Evolutionary conservation across 2,329 filamentous ascomycete genomes (phyloP), one percentile per base, ranked within the genome.

Genomic region (Fusarium sterilihyphosum): DNA sequence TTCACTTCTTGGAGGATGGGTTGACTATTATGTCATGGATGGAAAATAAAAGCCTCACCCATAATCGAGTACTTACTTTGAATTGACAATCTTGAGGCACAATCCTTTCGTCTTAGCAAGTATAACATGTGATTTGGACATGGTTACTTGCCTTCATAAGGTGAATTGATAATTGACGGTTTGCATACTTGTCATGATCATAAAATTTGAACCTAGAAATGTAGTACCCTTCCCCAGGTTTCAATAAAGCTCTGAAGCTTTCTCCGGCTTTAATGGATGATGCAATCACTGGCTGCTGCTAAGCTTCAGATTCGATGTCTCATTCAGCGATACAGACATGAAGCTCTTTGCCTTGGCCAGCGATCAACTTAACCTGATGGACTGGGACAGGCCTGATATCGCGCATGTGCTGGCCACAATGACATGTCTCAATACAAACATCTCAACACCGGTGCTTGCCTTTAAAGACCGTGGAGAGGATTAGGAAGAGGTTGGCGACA

Each of bases 41-140:
- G 20, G 12, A 4, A 8, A 3, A 35, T 3, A 63, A 65, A 38
- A n/a, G 47, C 58, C 58, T 63, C 20, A 1, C 6, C 11, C 29
- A 38, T 2, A 35, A 20, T 33, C 58, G 26, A 20, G n/a, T 53
- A 47, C 63, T 63, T n/a, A n/a, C n/a, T n/a, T n/a, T 40, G 11
- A 65, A 65, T 65, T 65, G 40, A 65, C 18, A 46, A 63, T 20
- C 1, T 40, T 29, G 47, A 53, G 58, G 58, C 46, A 26, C 24
- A n/a, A 12, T 6, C n/a, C 4, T 37, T 10, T 18, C 0, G 6
- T 46, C 29, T n/a, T 14, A 0, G 2, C 44, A 18, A 17, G 11
- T 26, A 18, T 46, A 1, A 26, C 1, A 26, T 9, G 43, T 46
- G 43, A 46, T n/a, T n/a, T n/a, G n/a, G n/a, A n/a, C n/a, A 46